Conservation (phyloP, 768 basidiomycete species). For the Auricularia sp. region DNA sequence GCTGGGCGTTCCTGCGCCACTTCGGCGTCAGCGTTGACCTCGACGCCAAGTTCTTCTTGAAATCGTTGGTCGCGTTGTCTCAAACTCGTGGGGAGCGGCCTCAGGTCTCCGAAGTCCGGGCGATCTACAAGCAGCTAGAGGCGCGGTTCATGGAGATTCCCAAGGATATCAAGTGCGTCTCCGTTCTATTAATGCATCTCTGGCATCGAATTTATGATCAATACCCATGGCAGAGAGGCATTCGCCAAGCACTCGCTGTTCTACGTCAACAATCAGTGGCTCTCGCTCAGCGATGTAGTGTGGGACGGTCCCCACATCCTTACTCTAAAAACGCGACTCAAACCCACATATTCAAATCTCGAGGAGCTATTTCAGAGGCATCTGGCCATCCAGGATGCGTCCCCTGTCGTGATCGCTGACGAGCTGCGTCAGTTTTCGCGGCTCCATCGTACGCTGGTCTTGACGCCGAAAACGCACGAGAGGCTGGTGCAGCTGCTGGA, state of each 20-base stretch:
- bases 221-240: not conserved
- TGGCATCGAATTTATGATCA: too few relatives aligned
- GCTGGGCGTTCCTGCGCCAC: constrained; percentile 12
- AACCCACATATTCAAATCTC: constrained; percentile 8
- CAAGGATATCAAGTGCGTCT: constrained; percentile 11
- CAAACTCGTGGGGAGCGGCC: constrained; percentile 2
- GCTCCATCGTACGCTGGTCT: not conserved
- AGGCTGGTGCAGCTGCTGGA: not conserved
- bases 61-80: constrained; percentile 7
- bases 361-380: constrained; percentile 11
- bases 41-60: constrained; percentile 12
- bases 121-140: constrained; percentile 14
- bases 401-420: constrained; percentile 9
- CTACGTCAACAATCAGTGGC: not conserved
- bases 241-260: not conserved
- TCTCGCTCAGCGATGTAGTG: constrained; percentile 3
- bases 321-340: constrained; percentile 11
- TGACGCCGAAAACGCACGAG: not conserved
- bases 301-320: constrained; percentile 14
- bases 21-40: constrained; percentile 12
- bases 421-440: constrained; percentile 8
- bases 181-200: not conserved
- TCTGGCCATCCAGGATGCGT: constrained; percentile 8
- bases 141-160: constrained; percentile 16
- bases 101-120: not conserved